A percentile compares a stretch with the other conserved stretches of the same genome.
phyloP scores from a whole-genome alignment of 495 filamentous ascomycete genomes.

The Penicillium soppii region DNA sequence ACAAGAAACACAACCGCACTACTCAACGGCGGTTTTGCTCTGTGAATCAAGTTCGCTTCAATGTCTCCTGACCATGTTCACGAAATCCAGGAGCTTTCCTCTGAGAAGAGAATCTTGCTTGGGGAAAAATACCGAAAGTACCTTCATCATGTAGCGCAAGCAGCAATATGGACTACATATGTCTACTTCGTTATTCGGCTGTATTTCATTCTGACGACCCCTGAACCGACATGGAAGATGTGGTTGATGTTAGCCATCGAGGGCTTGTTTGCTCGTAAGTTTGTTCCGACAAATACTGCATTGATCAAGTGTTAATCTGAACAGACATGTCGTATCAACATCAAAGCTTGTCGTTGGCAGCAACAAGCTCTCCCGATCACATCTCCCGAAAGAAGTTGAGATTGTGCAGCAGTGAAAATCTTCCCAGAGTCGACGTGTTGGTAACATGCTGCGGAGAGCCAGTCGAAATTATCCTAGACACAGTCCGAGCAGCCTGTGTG shows the following conservation, averaged over 20 bases:
- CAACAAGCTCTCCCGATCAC: conserved; percentile 8
- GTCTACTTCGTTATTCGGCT: conserved; percentile 25
- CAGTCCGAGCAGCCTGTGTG: conserved; percentile 44
- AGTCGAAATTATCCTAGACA: conserved; percentile 51
- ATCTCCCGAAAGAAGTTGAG: conserved; percentile 23
- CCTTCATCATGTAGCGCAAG: conserved; percentile 21
- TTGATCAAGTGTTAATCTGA: not conserved
- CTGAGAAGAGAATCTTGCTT: conserved; percentile 12
- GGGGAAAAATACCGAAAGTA: conserved; percentile 21
- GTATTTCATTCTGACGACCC: conserved; percentile 7
- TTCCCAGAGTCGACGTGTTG: conserved; percentile 48
- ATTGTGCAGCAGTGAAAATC: conserved; percentile 14
- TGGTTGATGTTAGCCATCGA: conserved; percentile 33
- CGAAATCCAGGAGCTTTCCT: conserved; percentile 27
- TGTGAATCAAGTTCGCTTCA: conserved; percentile 6
- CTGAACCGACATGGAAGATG: conserved; percentile 25
- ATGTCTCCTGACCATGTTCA: conserved; percentile 14
- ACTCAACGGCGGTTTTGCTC: not conserved
- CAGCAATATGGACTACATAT: conserved; percentile 22
- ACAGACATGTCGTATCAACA: conserved; percentile 30
- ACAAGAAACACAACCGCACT: not conserved
- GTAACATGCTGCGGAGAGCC: conserved; percentile 51
- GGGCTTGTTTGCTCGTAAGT: conserved; percentile 28
- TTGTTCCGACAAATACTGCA: no score
- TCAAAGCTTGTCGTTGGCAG: conserved; percentile 22